A percentile compares a stretch with the other conserved stretches of the same genome.
Conservation (phyloP, 306 rosid species). For the Oemleria cerasiformis region DNA sequence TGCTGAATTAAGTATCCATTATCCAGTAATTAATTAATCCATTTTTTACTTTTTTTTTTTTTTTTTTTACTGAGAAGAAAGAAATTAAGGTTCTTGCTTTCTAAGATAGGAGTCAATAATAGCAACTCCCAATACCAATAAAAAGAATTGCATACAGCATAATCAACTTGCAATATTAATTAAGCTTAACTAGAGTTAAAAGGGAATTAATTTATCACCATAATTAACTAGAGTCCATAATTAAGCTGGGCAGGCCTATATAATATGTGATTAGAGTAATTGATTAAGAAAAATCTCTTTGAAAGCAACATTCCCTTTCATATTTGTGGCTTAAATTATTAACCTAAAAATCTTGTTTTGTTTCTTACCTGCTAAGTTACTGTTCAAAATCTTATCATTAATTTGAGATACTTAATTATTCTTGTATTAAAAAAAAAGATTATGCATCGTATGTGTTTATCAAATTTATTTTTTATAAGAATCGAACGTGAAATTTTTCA, state of each 20-base stretch:
- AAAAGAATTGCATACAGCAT: not conserved
- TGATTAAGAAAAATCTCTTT: conserved; percentile 3
- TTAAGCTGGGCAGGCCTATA: too few relatives aligned
- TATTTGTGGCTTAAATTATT: not conserved
- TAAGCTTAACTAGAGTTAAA: not conserved
- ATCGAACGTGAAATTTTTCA: too few relatives aligned
- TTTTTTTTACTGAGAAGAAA: not conserved
- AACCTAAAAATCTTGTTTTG: conserved; percentile 6
- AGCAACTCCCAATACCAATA: not conserved
- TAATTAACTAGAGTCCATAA: too few relatives aligned
- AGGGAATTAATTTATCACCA: not conserved
- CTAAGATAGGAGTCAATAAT: conserved; percentile 20
- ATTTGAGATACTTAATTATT: conserved; percentile 17
- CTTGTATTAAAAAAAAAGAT: too few relatives aligned
- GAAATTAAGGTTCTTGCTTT: not conserved
- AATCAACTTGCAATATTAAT: not conserved
- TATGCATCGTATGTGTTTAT: too few relatives aligned
- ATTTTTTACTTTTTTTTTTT: too few relatives aligned
- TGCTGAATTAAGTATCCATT: not conserved
- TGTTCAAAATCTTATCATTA: conserved; percentile 40
- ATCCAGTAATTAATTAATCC: not conserved
- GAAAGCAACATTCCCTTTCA: conserved; percentile 9
- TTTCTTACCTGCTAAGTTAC: conserved; percentile 35
- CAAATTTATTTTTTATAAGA: too few relatives aligned
- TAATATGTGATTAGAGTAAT: not conserved